These are phyloP conservation scores for Sclerotinia spermophila DNA, from an alignment of 2,329 filamentous ascomycete species.

Conservation along the genomic window DNA sequence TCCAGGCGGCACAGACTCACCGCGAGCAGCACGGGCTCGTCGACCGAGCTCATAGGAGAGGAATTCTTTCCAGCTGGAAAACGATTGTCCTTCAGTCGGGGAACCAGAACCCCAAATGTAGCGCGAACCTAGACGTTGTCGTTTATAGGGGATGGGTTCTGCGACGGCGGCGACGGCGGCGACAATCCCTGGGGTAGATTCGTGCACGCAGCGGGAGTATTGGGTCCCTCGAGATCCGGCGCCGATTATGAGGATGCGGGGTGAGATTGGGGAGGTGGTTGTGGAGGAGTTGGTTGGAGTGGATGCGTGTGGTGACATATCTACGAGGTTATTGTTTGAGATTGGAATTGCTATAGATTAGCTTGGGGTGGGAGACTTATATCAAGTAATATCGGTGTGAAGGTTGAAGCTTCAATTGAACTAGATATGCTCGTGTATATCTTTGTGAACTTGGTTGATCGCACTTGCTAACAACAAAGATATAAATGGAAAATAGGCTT, in stretches of 20 bases:
- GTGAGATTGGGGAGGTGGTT: slow-evolving; percentile 41
- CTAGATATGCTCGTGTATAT: background rate
- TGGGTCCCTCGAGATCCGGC: slow-evolving; percentile 74
- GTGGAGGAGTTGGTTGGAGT: background rate
- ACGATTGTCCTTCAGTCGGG: slow-evolving; percentile 61
- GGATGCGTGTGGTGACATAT: slow-evolving; percentile 35
- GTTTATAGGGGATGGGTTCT: slow-evolving; percentile 76
- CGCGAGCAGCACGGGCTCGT: slow-evolving; percentile 50
- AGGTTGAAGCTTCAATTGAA: background rate
- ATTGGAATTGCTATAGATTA: background rate
- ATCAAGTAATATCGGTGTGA: background rate
- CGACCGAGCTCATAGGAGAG: slow-evolving; percentile 66
- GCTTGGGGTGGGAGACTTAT: background rate
- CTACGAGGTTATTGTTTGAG: background rate
- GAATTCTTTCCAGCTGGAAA: slow-evolving; percentile 71
- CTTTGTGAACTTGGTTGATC: background rate
- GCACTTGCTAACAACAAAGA: background rate
- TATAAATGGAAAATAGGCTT: background rate
- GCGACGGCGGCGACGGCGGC: slow-evolving; percentile 74
- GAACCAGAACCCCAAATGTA: slow-evolving; percentile 65
- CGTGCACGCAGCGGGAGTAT: slow-evolving; percentile 67
- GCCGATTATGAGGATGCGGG: slow-evolving; percentile 74
- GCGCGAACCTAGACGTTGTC: slow-evolving; percentile 62
- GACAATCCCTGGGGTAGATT: slow-evolving; percentile 64
- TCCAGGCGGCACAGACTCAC: slow-evolving; percentile 42